phyloP scores from a whole-genome alignment of 2,329 filamentous ascomycete genomes.

The Colletotrichum falcatum region DNA sequence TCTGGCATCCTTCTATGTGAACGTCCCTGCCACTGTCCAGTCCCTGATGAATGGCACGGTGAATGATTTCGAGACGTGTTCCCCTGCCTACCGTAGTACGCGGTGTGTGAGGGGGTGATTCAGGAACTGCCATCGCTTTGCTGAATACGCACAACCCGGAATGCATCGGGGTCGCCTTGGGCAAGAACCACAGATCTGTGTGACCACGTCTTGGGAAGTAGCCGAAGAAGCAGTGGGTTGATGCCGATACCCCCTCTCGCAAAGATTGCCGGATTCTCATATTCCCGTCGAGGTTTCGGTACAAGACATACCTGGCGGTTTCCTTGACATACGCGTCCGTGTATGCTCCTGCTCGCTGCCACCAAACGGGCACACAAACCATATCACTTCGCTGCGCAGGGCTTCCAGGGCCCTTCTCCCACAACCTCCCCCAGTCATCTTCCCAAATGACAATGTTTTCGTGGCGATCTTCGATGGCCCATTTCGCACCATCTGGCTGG shows the following conservation, averaged over 20 bases:
- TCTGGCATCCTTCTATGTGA: background rate
- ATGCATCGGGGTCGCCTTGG: background rate
- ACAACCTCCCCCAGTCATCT: background rate
- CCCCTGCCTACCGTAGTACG: background rate
- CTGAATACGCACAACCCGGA: background rate
- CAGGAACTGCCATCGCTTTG: background rate
- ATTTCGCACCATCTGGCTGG: slow-evolving; percentile 2
- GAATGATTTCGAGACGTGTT: background rate
- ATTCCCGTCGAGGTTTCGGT: slow-evolving; percentile 1
- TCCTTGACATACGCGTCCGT: slow-evolving; percentile 7
- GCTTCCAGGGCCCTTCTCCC: background rate
- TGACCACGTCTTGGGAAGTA: slow-evolving; percentile 9
- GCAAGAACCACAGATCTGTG: slow-evolving; percentile 9
- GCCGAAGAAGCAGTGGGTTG: slow-evolving; percentile 18
- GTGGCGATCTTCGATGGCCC: slow-evolving; percentile 11
- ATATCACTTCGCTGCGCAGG: background rate
- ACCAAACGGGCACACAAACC: background rate
- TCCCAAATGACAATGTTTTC: background rate
- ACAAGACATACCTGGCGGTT: slow-evolving; percentile 5
- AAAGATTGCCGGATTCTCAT: background rate
- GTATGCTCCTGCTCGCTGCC: slow-evolving; percentile 7
- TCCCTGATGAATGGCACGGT: background rate
- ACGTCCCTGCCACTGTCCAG: background rate
- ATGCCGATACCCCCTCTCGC: background rate
- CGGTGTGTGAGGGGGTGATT: background rate